Evolutionary conservation across 768 basidiomycete species (phyloP), one percentile per base, ranked within the genome.

Genomic region (Crassisporium funariophilum): DNA sequence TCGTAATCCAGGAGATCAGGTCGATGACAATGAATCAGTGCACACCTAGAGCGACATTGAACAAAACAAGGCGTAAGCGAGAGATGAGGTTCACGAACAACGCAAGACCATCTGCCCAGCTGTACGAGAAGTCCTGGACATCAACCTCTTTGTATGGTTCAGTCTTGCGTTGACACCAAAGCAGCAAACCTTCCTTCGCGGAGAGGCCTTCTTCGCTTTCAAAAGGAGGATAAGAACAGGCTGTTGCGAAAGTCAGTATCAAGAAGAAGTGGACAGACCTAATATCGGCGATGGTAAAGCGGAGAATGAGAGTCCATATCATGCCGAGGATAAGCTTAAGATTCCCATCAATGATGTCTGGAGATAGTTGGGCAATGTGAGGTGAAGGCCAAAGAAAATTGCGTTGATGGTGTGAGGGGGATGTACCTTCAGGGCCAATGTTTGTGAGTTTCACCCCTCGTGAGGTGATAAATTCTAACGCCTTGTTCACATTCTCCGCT

Each of bases 151-250:
- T 81, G 70, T 99, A 98, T 0, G 84, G 83, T 24, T 79, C 83
- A 0, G 97, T 99, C 69, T 95, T 97, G 44, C 97, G 84, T 62
- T 98, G 97, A 72, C 95, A 97, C 97, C 97, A 99, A 3, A 99
- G 79, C 4, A 99, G 73, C 9, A 99, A 78, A 24, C 97, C 97
- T 62, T 98, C 97, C 68, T 98, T 97, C 1, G 97, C 97, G 8
- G 94, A 94, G n/a, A 98, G 79, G 46, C 97, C 97, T 71, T 98
- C 97, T 76, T 95, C 93, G 58, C 95, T 98, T 64, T 55, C 47
- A 42, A 20, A 20, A 29, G 19, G 47, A 24, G 49, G 41, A 54
- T 42, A 48, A 47, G 59, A 37, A 53, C 49, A 35, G 39, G 13
- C 41, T 6, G 31, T 35, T 20, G 42, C 40, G n/a, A 22, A 20